Evolutionary conservation across 345 rosid species (phyloP), one percentile per base, ranked within the genome.

Genomic region (Linum tenue): DNA sequence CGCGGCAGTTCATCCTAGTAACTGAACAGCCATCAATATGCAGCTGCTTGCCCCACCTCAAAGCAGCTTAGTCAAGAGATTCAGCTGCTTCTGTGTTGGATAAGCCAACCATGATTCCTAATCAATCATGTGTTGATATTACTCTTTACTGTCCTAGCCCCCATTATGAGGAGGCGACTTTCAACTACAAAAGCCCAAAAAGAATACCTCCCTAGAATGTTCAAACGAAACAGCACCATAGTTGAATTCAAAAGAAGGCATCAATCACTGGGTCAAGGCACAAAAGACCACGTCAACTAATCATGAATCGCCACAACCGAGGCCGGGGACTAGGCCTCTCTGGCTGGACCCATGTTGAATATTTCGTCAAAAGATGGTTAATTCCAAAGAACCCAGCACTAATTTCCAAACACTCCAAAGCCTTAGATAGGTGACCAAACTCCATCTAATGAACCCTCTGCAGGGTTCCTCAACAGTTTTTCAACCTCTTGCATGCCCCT

Each of bases 281-380:
- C 22, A 39, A 5, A 59, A 2, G 62, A 63, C 61, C 2, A 57
- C 15, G 50, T 62, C 51, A 41, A 51, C 57, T 44, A 55, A 55
- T 61, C 63, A 38, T 37, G 31, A 16, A 65, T 35, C 62, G 14
- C 63, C 58, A 50, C 60, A 67, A 67, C 37, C 58, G 72, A 75
- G 40, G 74, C 68, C 71, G 74, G 60, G 70, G 56, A 56, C 1
- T 57, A 58, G 71, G 9, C 66, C 57, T 15, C 14, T 48, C 31
- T 64, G 17, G 67, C 64, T 63, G 73, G 74, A 65, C 72, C 70
- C 79, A 48, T 61, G 73, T 63, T 74, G 57, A 76, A 67, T 39
- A 39, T 64, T 38, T 72, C 73, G 79, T 77, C 70, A 71, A 63
- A 63, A 64, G 53, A 50, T 14, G 50, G 22, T 60, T 37, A 57